Evolutionary conservation across 306 rosid genomes (phyloP), one percentile per base, ranked within the genome.

Genomic region (barrel medic (Medicago truncatula)): DNA sequence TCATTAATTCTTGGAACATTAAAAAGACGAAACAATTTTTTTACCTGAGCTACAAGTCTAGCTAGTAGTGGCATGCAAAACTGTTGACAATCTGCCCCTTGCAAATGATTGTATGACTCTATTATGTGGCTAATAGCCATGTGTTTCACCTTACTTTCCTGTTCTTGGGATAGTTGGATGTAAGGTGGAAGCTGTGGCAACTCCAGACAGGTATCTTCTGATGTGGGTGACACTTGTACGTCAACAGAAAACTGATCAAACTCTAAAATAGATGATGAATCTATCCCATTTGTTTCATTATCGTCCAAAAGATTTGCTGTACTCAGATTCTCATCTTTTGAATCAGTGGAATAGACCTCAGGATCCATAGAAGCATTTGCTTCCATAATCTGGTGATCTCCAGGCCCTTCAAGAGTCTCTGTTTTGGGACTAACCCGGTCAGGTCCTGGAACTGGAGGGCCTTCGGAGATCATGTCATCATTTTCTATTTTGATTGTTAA

Each of bases 1-100:
- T 31, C 59, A 58, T 63, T 38, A 75, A 62, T 57, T 41, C 56
- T 31, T 10, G 40, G 17, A 80, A 61, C 59, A 38, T 15, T 49
- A 49, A 15, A 60, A 74, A 13, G 50, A 15, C 43, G 6, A 50
- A 79, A 77, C 50, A 74, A 46, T 57, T 28, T 71, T 6, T 73
- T 63, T 75, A 95, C 99, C 97, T 95, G 99, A 75, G 97, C 99
- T 76, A 89, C 92, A 85, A 95, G 84, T 71, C 97, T 91, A 75
- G 97, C 91, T 73, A 95, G 95, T 79, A 95, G 86, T 67, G 91
- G 89, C 83, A 90, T 83, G 74, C 96, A 88, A 81, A 87, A 85
- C 88, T 90, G 93, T 73, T 84, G 88, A 78, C 86, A 92, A 50
- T 88, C 91, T 76, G 84, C 81, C 56, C 88, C 88, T 16, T 75